Conservation (phyloP, 2,329 filamentous ascomycete genomes). For the Diaporthe humulicola region DNA sequence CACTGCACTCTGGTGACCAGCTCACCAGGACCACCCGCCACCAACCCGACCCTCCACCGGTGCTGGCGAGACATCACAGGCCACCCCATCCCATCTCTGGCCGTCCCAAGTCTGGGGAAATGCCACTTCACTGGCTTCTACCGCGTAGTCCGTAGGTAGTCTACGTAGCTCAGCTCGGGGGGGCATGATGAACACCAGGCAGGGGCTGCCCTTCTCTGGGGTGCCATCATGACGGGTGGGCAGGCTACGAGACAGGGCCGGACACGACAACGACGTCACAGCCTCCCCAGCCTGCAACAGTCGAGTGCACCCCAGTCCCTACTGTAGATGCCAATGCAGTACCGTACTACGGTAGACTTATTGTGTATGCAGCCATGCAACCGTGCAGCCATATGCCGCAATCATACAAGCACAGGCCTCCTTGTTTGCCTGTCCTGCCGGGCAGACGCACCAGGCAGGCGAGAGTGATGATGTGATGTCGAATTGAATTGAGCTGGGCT, state of each 20-base stretch:
- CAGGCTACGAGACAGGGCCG: conserved; percentile 21
- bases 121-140: no score
- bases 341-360: not conserved
- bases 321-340: not conserved
- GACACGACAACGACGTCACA: conserved; percentile 26
- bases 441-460: no score
- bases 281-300: conserved; percentile 8
- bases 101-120: not conserved
- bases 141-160: no score
- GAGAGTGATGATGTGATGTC: not conserved
- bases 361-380: not conserved
- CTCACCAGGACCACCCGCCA: not conserved
- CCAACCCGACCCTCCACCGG: conserved; percentile 12
- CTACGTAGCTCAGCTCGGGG: not conserved
- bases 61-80: conserved; percentile 24
- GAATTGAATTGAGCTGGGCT: no score
- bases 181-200: conserved; percentile 9
- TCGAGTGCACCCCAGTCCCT: not conserved
- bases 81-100: conserved; percentile 10
- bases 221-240: conserved; percentile 9
- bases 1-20: no score
- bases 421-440: not conserved
- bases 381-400: conserved; percentile 8
- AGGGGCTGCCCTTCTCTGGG: conserved; percentile 3
- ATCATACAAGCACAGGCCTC: not conserved